Conservation (phyloP, 352 stramenopile genomes). For the Thraustotheca clavata region DNA sequence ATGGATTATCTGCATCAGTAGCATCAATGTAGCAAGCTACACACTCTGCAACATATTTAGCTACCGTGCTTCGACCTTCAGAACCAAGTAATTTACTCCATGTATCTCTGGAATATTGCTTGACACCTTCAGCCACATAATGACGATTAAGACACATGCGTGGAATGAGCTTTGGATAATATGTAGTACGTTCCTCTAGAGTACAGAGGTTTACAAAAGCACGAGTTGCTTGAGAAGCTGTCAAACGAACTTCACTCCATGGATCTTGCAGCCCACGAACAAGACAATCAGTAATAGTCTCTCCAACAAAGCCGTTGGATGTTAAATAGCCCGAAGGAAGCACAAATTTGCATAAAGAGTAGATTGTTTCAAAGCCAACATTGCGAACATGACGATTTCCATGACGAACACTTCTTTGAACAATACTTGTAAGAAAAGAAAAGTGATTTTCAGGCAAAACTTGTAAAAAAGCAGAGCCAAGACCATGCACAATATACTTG, state of each 20-base stretch:
- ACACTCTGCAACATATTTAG: conserved; percentile 79
- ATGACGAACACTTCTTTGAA: conserved; percentile 69
- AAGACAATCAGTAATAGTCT: conserved; percentile 47
- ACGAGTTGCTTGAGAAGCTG: conserved; percentile 86
- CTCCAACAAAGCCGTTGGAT: conserved; percentile 20
- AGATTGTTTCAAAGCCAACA: conserved; percentile 77
- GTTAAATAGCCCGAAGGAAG: conserved; percentile 45
- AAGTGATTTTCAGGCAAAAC: conserved; percentile 48
- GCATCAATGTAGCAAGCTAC: conserved; percentile 95
- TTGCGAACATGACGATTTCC: conserved; percentile 94
- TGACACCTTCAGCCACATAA: conserved; percentile 95
- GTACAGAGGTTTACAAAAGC: conserved; percentile 77
- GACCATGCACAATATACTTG: conserved; percentile 79
- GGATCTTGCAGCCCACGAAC: conserved; percentile 90
- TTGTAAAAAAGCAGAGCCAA: conserved; percentile 53
- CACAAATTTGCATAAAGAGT: conserved; percentile 25
- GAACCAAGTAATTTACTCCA: conserved; percentile 88
- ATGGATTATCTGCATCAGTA: conserved; percentile 93
- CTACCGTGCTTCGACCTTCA: conserved; percentile 74
- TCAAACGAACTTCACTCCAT: conserved; percentile 96
- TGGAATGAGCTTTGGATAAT: conserved; percentile 86
- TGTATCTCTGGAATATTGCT: conserved; percentile 94
- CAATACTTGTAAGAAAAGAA: conserved; percentile 50
- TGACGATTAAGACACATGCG: conserved; percentile 96
- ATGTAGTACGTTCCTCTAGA: conserved; percentile 30